Conservation (phyloP, 2,329 filamentous ascomycete species). For the Colletotrichum australisinense region DNA sequence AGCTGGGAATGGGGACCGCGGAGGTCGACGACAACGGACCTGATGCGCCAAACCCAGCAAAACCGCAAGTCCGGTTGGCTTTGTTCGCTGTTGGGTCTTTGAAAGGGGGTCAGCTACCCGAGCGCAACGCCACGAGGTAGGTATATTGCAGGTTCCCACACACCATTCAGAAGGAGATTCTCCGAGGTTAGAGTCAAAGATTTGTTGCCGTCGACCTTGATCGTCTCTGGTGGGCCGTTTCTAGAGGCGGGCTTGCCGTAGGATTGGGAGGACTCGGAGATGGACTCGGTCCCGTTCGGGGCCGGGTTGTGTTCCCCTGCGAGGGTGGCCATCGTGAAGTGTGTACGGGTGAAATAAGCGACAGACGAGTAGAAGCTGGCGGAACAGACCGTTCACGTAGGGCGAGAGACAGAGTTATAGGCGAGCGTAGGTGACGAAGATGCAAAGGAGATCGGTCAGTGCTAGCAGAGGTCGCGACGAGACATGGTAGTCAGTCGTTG, state of each 20-base stretch:
- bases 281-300: slow-evolving; percentile 25
- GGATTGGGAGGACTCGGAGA: slow-evolving; percentile 31
- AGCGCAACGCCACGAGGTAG: slow-evolving; percentile 6
- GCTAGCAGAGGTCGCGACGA: slow-evolving; percentile 17
- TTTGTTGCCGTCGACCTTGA: slow-evolving; percentile 44
- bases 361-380: neutral
- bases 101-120: slow-evolving; percentile 16
- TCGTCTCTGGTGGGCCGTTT: slow-evolving; percentile 13
- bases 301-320: neutral
- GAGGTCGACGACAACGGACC: slow-evolving; percentile 1
- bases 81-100: slow-evolving; percentile 29
- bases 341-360: neutral
- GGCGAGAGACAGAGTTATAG: neutral
- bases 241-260: slow-evolving; percentile 31
- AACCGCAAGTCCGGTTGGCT: slow-evolving; percentile 36
- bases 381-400: neutral
- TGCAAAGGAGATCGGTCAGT: neutral
- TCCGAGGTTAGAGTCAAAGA: slow-evolving; percentile 46
- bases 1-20: neutral
- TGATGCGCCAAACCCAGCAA: slow-evolving; percentile 32
- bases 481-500: slow-evolving; percentile 31
- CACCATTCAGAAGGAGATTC: slow-evolving; percentile 49
- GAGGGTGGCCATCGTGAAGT: slow-evolving; percentile 7
- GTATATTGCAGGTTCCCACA: slow-evolving; percentile 27
- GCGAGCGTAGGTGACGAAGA: neutral